These are phyloP conservation scores for Colletotrichum destructivum DNA, from an alignment of 2,329 filamentous ascomycete species.

Conservation along the genomic window DNA sequence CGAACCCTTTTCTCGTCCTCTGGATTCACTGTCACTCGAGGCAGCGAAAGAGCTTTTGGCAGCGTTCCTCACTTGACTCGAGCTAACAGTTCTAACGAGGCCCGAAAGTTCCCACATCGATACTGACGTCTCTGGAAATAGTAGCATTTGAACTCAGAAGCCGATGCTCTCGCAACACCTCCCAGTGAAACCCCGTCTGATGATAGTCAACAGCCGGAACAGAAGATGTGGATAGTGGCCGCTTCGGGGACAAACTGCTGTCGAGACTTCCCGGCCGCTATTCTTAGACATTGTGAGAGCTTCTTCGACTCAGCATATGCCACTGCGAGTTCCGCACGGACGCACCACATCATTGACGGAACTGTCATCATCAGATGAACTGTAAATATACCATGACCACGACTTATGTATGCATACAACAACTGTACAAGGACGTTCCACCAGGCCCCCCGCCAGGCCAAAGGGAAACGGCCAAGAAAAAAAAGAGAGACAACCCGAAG, in stretches of 20 bases:
- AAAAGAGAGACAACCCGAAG: neutral
- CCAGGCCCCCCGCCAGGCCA: slow-evolving; percentile 29
- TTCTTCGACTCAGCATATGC: neutral
- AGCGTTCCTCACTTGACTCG: too few relatives aligned
- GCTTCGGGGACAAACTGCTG: neutral
- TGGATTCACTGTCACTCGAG: neutral
- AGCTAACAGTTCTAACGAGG: too few relatives aligned
- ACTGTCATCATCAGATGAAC: slow-evolving; percentile 31
- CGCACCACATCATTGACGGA: neutral
- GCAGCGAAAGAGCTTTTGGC: neutral
- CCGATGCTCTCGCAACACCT: too few relatives aligned
- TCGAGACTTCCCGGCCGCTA: neutral
- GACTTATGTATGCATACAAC: slow-evolving; percentile 35
- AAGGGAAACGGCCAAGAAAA: slow-evolving; percentile 25
- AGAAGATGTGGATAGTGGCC: neutral
- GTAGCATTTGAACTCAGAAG: neutral
- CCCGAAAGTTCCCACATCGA: too few relatives aligned
- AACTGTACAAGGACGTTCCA: slow-evolving; percentile 20
- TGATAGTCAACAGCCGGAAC: neutral
- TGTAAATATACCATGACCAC: slow-evolving; percentile 28
- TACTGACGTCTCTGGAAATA: neutral
- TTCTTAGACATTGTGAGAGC: neutral
- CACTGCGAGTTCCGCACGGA: neutral
- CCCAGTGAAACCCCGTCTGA: neutral
- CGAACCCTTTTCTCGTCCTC: neutral